These are phyloP conservation scores for Thyridium curvatum DNA, from an alignment of 2,329 filamentous ascomycete genomes.

Conservation along the genomic window DNA sequence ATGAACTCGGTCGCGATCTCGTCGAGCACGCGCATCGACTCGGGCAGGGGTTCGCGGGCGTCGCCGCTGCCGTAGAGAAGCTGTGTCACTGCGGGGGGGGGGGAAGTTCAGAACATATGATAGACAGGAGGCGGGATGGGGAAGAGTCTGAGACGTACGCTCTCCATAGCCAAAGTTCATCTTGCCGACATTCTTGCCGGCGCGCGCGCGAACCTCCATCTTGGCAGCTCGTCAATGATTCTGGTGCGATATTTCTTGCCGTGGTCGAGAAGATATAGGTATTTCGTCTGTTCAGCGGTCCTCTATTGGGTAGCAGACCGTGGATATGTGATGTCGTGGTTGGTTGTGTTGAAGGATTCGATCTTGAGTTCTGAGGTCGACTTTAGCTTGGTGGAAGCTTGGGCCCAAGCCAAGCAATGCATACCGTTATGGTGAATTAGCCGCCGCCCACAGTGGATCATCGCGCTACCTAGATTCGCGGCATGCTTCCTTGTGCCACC, in stretches of 20 bases:
- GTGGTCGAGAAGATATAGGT: not conserved
- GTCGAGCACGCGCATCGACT: slow-evolving; percentile 82
- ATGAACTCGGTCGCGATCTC: slow-evolving; percentile 97
- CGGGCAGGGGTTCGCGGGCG: slow-evolving; percentile 67
- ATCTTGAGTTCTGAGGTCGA: no score
- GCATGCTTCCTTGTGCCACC: no score
- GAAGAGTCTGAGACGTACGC: slow-evolving; percentile 39
- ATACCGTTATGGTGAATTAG: no score
- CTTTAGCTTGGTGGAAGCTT: no score
- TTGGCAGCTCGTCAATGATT: slow-evolving; percentile 17
- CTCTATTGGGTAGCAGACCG: no score
- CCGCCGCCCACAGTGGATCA: no score
- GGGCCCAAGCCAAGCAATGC: no score
- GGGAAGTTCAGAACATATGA: slow-evolving; percentile 6
- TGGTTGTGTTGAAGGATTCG: no score
- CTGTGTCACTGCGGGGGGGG: slow-evolving; percentile 50
- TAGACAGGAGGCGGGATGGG: not conserved
- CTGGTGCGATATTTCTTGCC: not conserved
- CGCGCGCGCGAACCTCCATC: slow-evolving; percentile 72
- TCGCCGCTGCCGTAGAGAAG: slow-evolving; percentile 80
- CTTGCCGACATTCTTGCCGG: slow-evolving; percentile 74
- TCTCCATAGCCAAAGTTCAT: slow-evolving; percentile 73
- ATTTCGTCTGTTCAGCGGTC: no score
- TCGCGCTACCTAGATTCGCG: no score
- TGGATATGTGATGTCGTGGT: no score